phyloP scores from a whole-genome alignment of 2,329 filamentous ascomycete genomes.

The Endoconidiophora laricicola region DNA sequence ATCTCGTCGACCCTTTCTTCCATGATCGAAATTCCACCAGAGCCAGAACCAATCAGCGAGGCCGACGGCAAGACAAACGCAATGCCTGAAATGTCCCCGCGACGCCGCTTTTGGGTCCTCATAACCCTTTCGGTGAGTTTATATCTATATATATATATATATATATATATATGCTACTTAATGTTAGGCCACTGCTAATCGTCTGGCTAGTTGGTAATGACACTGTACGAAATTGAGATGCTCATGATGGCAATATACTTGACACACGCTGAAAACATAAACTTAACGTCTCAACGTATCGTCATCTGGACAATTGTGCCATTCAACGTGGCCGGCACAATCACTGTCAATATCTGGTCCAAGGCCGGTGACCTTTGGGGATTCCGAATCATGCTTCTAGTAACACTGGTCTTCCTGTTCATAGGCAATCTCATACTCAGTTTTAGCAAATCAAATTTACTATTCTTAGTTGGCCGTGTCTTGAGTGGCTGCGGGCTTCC shows the following conservation, averaged over 20 bases:
- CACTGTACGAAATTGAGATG: neutral
- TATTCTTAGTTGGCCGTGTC: neutral
- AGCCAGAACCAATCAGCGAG: neutral
- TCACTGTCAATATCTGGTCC: conserved; percentile 1
- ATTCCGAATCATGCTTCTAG: conserved; percentile 5
- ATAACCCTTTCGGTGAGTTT: neutral
- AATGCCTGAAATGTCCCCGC: neutral
- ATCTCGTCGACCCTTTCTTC: neutral
- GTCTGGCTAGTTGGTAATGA: neutral
- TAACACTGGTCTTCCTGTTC: neutral
- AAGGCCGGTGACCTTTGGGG: conserved; percentile 6
- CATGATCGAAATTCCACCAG: neutral
- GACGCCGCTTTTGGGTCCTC: neutral
- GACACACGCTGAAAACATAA: neutral
- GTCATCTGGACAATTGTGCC: neutral
- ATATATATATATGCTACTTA: no score
- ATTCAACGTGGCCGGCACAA: neutral
- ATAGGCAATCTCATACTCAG: neutral
- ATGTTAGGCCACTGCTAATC: neutral
- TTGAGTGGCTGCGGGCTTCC: neutral
- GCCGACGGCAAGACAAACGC: no score
- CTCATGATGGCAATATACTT: neutral
- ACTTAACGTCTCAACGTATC: neutral
- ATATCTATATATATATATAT: neutral
- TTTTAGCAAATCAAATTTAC: neutral